Percentiles rank a stretch among this genome's conserved stretches.
phyloP scores from a whole-genome alignment of 148 eudicot genomes.

The Persicaria maculosa region DNA sequence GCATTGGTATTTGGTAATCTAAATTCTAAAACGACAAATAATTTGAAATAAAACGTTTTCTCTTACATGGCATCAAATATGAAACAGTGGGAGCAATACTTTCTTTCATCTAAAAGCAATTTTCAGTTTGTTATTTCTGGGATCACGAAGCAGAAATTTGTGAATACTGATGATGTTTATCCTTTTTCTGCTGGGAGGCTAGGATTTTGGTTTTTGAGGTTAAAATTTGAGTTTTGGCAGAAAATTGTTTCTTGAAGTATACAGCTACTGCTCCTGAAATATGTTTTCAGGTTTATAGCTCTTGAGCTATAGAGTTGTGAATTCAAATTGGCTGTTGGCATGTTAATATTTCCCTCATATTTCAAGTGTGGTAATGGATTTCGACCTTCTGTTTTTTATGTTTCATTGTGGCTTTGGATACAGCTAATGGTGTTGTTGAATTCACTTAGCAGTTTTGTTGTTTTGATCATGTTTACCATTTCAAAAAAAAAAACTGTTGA shows the following conservation, averaged over 20 bases:
- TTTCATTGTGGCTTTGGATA: not conserved
- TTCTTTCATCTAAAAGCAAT: too few relatives aligned
- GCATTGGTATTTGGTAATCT: too few relatives aligned
- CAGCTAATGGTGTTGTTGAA: not conserved
- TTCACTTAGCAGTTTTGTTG: not conserved
- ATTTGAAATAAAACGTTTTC: too few relatives aligned
- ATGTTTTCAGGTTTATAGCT: not conserved
- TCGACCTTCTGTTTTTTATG: conserved; percentile 11
- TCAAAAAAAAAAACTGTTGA: not conserved
- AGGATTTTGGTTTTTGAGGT: not conserved
- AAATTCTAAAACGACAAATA: too few relatives aligned
- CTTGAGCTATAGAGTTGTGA: too few relatives aligned
- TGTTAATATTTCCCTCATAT: not conserved
- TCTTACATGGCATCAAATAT: too few relatives aligned
- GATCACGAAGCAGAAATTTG: not conserved
- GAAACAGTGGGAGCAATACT: too few relatives aligned
- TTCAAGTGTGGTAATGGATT: not conserved
- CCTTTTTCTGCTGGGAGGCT: not conserved
- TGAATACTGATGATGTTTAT: not conserved
- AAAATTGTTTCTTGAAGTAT: not conserved
- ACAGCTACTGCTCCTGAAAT: not conserved
- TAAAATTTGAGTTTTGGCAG: not conserved
- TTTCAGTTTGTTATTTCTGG: not conserved
- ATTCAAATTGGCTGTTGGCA: too few relatives aligned
- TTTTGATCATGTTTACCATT: not conserved